phyloP scores from a whole-genome alignment of 2,329 filamentous ascomycete species.

The Fusarium sp. region DNA sequence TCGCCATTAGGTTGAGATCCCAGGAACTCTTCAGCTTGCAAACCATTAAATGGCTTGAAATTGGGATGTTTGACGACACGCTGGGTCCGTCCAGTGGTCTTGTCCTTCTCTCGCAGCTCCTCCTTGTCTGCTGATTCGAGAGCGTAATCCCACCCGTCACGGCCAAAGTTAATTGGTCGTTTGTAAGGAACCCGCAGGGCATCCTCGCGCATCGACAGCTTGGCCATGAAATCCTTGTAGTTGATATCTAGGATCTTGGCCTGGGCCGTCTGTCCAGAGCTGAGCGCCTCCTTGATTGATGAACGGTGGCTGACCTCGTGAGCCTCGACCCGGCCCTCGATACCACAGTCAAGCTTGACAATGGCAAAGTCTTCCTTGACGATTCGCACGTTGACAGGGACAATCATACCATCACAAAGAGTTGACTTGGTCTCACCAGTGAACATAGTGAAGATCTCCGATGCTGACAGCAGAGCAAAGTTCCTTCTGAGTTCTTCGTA shows the following conservation, averaged over 20 bases:
- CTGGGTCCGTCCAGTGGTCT: slow-evolving; percentile 86
- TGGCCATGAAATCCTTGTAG: slow-evolving; percentile 86
- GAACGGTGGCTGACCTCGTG: slow-evolving; percentile 84
- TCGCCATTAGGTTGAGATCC: slow-evolving; percentile 89
- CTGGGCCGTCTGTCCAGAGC: slow-evolving; percentile 85
- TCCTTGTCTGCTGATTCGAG: slow-evolving; percentile 88
- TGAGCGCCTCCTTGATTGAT: slow-evolving; percentile 80
- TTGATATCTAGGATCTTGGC: slow-evolving; percentile 92
- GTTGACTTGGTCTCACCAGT: slow-evolving; percentile 93
- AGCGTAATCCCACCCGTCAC: slow-evolving; percentile 88
- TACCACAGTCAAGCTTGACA: slow-evolving; percentile 92
- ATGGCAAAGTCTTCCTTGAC: slow-evolving; percentile 95
- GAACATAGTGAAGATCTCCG: slow-evolving; percentile 95
- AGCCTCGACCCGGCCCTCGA: slow-evolving; percentile 89
- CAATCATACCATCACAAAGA: slow-evolving; percentile 89
- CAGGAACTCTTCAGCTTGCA: slow-evolving; percentile 93
- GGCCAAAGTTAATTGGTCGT: slow-evolving; percentile 78
- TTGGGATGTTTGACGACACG: slow-evolving; percentile 98
- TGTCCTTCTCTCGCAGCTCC: slow-evolving; percentile 87
- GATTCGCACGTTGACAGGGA: slow-evolving; percentile 89
- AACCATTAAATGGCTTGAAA: slow-evolving; percentile 93
- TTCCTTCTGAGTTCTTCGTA: slow-evolving; percentile 94
- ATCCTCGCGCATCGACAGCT: slow-evolving; percentile 87
- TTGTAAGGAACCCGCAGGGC: slow-evolving; percentile 81
- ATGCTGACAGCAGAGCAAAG: slow-evolving; percentile 77